These are phyloP conservation scores for Hibiscus trionum DNA, from an alignment of 345 rosid species.

Conservation along the genomic window DNA sequence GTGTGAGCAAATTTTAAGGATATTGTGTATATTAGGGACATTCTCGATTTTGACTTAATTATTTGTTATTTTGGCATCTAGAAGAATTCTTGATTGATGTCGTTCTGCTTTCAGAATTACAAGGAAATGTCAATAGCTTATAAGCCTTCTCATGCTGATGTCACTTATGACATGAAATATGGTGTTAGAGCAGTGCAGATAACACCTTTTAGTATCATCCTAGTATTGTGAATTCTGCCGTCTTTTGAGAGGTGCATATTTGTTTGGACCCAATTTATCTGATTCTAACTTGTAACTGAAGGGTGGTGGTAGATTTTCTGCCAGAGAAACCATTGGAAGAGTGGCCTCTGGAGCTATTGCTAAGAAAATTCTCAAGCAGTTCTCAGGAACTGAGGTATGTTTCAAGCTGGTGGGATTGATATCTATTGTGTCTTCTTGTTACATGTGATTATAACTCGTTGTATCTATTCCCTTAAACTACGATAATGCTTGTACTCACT, in stretches of 20 bases:
- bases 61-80: not conserved
- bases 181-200: constrained; percentile 97
- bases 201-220: constrained; percentile 7
- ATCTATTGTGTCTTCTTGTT: not conserved
- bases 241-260: not conserved
- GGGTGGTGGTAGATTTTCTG: constrained; percentile 99
- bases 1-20: not conserved
- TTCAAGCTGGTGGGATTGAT: not conserved
- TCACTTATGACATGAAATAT: constrained; percentile 98
- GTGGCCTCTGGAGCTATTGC: constrained; percentile 98
- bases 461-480: not conserved
- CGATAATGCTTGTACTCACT: not conserved
- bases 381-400: constrained; percentile 80
- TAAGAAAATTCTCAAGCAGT: constrained; percentile 77
- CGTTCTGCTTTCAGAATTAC: constrained; percentile 58
- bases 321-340: constrained; percentile 97
- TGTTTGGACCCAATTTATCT: constrained; percentile 2
- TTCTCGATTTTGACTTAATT: not conserved
- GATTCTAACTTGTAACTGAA: constrained; percentile 25
- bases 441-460: not conserved
- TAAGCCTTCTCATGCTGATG: constrained; percentile 99
- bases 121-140: constrained; percentile 91
- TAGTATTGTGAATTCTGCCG: not conserved
- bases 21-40: not conserved
- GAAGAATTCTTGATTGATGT: constrained; percentile 1